Evolutionary conservation across 495 filamentous ascomycete genomes (phyloP).

Genomic region (Glutinoglossum americanum): DNA sequence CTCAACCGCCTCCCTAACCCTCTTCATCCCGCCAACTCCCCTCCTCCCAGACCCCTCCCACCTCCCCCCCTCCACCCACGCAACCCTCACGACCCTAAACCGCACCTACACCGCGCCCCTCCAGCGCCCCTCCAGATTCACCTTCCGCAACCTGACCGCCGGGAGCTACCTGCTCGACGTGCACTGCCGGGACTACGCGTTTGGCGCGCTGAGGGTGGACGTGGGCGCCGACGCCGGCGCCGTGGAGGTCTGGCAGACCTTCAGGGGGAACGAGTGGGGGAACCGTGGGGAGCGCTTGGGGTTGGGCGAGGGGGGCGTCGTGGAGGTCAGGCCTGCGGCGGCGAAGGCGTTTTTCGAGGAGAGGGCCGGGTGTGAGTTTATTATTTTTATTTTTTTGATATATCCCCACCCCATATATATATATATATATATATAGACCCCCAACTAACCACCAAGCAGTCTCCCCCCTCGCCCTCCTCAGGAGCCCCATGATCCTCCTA

Average conservation of each 20-base stretch:
- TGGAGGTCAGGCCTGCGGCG: conserved; percentile 40
- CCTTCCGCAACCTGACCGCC: conserved; percentile 39
- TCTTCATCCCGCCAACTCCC: neutral
- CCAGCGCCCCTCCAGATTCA: conserved; percentile 41
- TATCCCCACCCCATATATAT: neutral
- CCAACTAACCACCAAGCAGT: conserved; percentile 12
- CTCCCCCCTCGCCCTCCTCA: conserved; percentile 48
- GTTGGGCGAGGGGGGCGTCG: conserved; percentile 24
- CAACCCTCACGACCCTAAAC: conserved; percentile 38
- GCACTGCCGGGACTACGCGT: conserved; percentile 46
- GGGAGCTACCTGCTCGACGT: conserved; percentile 67
- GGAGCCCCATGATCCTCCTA: conserved; percentile 89
- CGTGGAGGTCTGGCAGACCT: conserved; percentile 62
- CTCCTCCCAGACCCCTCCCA: conserved; percentile 17
- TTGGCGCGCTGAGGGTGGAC: conserved; percentile 58
- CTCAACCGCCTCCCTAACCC: neutral
- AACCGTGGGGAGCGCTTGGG: conserved; percentile 33
- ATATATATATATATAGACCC: too few species aligned
- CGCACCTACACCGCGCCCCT: conserved; percentile 32
- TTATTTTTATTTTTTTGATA: neutral
- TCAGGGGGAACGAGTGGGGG: conserved; percentile 67
- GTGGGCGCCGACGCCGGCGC: conserved; percentile 28
- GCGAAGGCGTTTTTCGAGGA: conserved; percentile 46
- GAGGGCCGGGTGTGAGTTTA: conserved; percentile 38
- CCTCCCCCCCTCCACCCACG: conserved; percentile 44